phyloP scores from a whole-genome alignment of 2,329 filamentous ascomycete species.

The Colletotrichum navitas region DNA sequence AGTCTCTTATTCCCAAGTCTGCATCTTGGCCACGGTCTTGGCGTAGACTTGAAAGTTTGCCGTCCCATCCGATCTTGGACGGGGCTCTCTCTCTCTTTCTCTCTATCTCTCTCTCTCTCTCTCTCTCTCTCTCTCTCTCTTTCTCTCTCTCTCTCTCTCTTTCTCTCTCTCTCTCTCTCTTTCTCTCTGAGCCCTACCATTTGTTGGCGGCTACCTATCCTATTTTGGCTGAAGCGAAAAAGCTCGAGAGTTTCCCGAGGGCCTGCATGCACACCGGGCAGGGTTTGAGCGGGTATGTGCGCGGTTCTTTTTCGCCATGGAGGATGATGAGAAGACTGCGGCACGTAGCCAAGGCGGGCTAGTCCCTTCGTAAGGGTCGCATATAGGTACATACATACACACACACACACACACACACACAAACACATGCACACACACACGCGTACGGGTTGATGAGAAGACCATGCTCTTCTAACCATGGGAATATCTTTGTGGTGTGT shows the following conservation, averaged over 20 bases:
- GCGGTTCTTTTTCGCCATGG: not conserved
- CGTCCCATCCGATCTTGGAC: constrained; percentile 37
- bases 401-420: too few relatives aligned
- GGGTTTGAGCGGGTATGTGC: too few relatives aligned
- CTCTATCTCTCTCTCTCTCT: not conserved
- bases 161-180: too few relatives aligned
- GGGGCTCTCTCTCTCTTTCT: too few relatives aligned
- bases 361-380: not conserved
- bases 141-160: not conserved
- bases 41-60: constrained; percentile 33
- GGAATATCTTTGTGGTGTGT: not conserved
- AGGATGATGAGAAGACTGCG: not conserved
- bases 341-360: not conserved
- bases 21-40: constrained; percentile 37
- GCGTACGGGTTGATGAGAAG: not conserved
- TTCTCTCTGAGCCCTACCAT: not conserved
- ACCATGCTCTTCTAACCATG: not conserved
- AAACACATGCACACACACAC: too few relatives aligned
- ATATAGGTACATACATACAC: too few relatives aligned
- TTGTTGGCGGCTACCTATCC: constrained; percentile 11
- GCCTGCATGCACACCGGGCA: not conserved
- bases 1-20: constrained; percentile 9
- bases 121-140: not conserved
- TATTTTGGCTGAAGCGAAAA: not conserved
- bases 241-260: not conserved